Base-by-base conservation (phyloP, 495 filamentous ascomycete genomes). In the Bacidia rubella region DNA sequence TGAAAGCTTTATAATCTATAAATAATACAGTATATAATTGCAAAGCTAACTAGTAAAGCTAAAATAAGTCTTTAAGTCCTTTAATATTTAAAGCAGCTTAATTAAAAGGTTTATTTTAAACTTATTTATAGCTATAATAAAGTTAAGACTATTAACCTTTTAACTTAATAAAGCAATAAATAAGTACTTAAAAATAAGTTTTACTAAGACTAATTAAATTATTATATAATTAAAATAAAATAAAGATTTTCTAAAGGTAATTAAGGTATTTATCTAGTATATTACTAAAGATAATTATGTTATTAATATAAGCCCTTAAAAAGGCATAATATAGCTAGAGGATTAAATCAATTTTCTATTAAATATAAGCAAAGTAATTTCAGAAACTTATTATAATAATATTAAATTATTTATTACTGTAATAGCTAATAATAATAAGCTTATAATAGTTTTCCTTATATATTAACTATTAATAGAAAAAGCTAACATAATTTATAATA, bases 391-490 rank as follows among this genome's bases (percentile, higher is more conserved):
- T 53, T 20, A 53, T 27, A 12, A 24, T 17, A 49, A 53, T 32
- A 47, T 53, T 45, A 12, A 49, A 53, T 35, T 27, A 29, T 29
- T 53, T n/a, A 11, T 49, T 2, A 46, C 24, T 35, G 11, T 35
- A 17, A 32, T 53, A 41, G 4, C 7, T 46, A 46, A 53, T 5
- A 15, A 48, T 19, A 23, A 25, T 53, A 53, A 53, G 22, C 26
- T 53, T 53, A 53, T 53, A 25, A 22, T 29, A 43, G 11, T 52
- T 24, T 32, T 29, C 15, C 0, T 17, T 7, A 7, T 46, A 32
- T 2, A 56, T 24, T 9, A 22, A 10, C 15, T 26, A 56, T 45
- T 56, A 40, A 32, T 56, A 56, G 27, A 56, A 56, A 44, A 52
- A 56, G 1, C 7, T 21, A 1, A n/a, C 22, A 35, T 15, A 44